Evolutionary conservation across 176 grass and related monocot genomes (phyloP).

Genomic region (maize (Zea mays)): Zm-B73-REFERENCE-NAM-5.0 NC_050098.1:25967501-25968000

Average conservation of each 20-base stretch:
- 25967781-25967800: conserved; percentile 94
- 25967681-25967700: conserved; percentile 69
- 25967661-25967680: conserved; percentile 39
- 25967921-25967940: conserved; percentile 78
- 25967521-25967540: conserved; percentile 57
- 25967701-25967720: conserved; percentile 57
- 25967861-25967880: conserved; percentile 59
- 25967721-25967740: conserved; percentile 55
- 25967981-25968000: conserved; percentile 59
- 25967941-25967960: conserved; percentile 71
- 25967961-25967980: conserved; percentile 71
- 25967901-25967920: conserved; percentile 67
- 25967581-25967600: background rate
- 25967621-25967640: conserved; percentile 51
- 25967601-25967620: conserved; percentile 62
- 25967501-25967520: conserved; percentile 68
- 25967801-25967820: conserved; percentile 56
- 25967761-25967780: conserved; percentile 86
- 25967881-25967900: conserved; percentile 69
- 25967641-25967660: conserved; percentile 64
- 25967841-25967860: conserved; percentile 48
- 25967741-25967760: conserved; percentile 63
- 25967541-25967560: conserved; percentile 41
- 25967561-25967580: background rate
- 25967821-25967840: conserved; percentile 86